phyloP scores from a whole-genome alignment of 345 rosid species.

The Draba incana region DNA sequence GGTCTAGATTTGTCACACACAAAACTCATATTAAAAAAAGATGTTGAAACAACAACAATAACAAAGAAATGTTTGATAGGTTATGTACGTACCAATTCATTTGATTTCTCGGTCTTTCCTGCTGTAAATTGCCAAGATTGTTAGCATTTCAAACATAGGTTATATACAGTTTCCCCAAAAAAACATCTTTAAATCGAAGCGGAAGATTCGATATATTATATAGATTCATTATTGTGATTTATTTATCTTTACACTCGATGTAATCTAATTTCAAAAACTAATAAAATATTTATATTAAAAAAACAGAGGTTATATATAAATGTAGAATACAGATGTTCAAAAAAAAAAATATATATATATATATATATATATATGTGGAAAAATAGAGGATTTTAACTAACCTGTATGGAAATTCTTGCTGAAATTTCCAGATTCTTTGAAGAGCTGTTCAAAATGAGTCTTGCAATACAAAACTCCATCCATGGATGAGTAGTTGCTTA shows the following conservation, averaged over 20 bases:
- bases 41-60: not conserved
- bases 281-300: no score
- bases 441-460: slow-evolving; percentile 92
- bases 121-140: slow-evolving; percentile 24
- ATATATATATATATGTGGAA: not conserved
- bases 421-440: slow-evolving; percentile 96
- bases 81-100: slow-evolving; percentile 54
- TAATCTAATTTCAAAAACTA: no score
- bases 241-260: no score
- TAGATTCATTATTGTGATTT: no score
- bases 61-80: slow-evolving; percentile 1
- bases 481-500: slow-evolving; percentile 96
- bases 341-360: no score
- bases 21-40: not conserved
- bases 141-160: slow-evolving; percentile 6
- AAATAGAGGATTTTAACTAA: slow-evolving; percentile 9
- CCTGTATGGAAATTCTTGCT: slow-evolving; percentile 90
- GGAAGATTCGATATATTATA: no score
- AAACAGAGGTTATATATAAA: not conserved
- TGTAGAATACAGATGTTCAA: no score
- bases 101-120: slow-evolving; percentile 54
- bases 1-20: slow-evolving; percentile 42
- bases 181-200: no score
- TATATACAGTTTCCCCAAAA: no score
- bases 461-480: slow-evolving; percentile 95